These are phyloP conservation scores for Pyrenopolyporus hunteri DNA, from an alignment of 495 filamentous ascomycete genomes.

Conservation along the genomic window DNA sequence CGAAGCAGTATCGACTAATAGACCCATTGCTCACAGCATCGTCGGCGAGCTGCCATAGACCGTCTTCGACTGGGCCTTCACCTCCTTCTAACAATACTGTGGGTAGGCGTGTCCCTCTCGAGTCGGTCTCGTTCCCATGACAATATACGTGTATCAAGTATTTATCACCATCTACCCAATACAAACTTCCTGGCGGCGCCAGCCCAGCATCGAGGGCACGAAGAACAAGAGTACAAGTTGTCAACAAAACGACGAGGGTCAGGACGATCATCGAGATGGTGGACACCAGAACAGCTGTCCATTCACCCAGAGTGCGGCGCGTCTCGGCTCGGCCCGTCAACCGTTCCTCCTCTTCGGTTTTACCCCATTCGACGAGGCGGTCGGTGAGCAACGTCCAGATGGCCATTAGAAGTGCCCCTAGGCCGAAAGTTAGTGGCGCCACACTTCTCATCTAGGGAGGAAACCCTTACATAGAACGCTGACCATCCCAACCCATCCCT, in stretches of 20 bases:
- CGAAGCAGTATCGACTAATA: constrained; percentile 91
- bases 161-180: constrained; percentile 78
- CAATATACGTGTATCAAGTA: constrained; percentile 89
- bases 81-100: constrained; percentile 87
- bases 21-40: constrained; percentile 71
- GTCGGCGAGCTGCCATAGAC: constrained; percentile 73
- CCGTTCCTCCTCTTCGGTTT: constrained; percentile 87
- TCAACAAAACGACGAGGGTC: constrained; percentile 68
- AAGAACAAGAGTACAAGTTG: constrained; percentile 78
- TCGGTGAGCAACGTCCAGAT: constrained; percentile 51
- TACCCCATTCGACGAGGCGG: constrained; percentile 85
- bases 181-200: constrained; percentile 69
- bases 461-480: constrained; percentile 76
- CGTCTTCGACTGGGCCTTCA: constrained; percentile 75
- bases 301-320: constrained; percentile 79
- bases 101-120: constrained; percentile 55
- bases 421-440: constrained; percentile 54
- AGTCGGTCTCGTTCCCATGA: constrained; percentile 66
- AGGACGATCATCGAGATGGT: constrained; percentile 71
- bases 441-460: not conserved
- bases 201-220: constrained; percentile 77
- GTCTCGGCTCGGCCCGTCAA: constrained; percentile 90
- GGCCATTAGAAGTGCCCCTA: constrained; percentile 54
- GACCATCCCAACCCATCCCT: constrained; percentile 87
- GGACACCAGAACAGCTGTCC: constrained; percentile 80